These are phyloP conservation scores for Penicillium frequentans DNA, from an alignment of 2,329 filamentous ascomycete species.

Conservation along the genomic window DNA sequence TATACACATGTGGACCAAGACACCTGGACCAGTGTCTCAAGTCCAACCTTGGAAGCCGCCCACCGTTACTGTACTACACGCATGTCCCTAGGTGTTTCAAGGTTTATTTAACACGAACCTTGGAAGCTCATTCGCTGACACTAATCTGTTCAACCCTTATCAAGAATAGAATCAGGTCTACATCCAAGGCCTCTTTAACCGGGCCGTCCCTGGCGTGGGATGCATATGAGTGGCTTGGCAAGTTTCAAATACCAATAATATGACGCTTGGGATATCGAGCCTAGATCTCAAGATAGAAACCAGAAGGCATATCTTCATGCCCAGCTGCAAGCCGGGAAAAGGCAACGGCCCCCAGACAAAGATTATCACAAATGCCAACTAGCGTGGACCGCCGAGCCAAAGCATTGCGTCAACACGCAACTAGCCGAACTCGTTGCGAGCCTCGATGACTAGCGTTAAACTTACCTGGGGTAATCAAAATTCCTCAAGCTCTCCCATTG, in stretches of 20 bases:
- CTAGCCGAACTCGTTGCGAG: not conserved
- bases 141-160: not conserved
- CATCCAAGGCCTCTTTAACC: not conserved
- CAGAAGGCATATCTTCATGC: not conserved
- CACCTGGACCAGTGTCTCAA: no score
- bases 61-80: no score
- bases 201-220: not conserved
- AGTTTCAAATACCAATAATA: not conserved
- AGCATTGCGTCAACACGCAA: slow-evolving; percentile 2
- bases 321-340: not conserved
- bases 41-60: no score
- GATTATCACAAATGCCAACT: not conserved
- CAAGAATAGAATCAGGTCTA: not conserved
- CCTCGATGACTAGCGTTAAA: not conserved
- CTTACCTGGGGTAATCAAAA: slow-evolving; percentile 2
- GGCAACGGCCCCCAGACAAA: not conserved
- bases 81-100: no score
- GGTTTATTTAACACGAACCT: no score
- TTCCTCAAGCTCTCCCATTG: not conserved
- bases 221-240: not conserved
- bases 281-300: not conserved
- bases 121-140: not conserved
- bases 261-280: not conserved
- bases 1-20: no score
- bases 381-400: not conserved